These are phyloP conservation scores for Beta macrorhiza DNA, from an alignment of 179 eudicot species.

Conservation along the genomic window DNA sequence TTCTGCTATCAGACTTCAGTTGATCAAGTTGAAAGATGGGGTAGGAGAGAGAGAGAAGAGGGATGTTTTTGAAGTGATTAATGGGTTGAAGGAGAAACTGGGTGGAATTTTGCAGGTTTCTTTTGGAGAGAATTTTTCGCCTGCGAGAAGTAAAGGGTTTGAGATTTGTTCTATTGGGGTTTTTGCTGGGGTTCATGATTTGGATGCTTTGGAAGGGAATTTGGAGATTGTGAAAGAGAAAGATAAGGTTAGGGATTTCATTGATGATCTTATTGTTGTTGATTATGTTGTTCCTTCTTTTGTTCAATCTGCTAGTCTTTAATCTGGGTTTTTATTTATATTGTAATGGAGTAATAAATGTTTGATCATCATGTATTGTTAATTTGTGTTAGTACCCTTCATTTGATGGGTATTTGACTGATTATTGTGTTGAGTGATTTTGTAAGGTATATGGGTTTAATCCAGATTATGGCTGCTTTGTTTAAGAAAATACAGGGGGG, in stretches of 20 bases:
- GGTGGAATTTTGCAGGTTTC: constrained; percentile 38
- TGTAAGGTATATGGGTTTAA: neutral
- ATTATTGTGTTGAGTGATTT: neutral
- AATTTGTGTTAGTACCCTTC: neutral
- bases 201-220: constrained; percentile 50
- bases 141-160: constrained; percentile 64
- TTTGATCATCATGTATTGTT: neutral
- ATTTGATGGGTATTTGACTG: neutral
- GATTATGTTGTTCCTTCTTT: constrained; percentile 66
- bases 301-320: constrained; percentile 57
- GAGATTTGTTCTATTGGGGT: constrained; percentile 61
- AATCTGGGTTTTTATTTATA: constrained; percentile 13
- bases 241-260: constrained; percentile 60
- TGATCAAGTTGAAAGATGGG: constrained; percentile 68
- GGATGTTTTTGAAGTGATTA: constrained; percentile 48
- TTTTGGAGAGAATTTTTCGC: constrained; percentile 68
- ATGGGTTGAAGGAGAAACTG: constrained; percentile 49
- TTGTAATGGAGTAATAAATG: neutral
- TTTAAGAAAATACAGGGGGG: too few species aligned
- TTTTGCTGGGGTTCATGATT: constrained; percentile 42
- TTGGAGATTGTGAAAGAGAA: constrained; percentile 49
- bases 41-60: constrained; percentile 46
- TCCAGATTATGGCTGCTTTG: too few species aligned
- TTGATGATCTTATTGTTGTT: constrained; percentile 59
- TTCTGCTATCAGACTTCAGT: constrained; percentile 60